These are phyloP conservation scores for Chaetomiaceae sp. DNA, from an alignment of 2,329 filamentous ascomycete species.

Conservation along the genomic window DNA sequence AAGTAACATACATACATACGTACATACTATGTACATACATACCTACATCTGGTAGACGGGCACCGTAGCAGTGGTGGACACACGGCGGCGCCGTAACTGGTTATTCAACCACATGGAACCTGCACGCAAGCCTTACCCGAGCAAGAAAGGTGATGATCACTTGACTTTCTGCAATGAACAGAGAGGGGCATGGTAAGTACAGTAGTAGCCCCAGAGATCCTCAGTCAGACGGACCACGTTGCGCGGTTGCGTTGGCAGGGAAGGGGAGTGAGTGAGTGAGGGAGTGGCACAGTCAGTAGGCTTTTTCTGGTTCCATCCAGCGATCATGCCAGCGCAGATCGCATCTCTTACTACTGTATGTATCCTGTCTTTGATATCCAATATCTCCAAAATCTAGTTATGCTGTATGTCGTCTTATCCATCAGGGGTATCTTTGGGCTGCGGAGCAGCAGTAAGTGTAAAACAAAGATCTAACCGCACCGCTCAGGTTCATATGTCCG, in stretches of 20 bases:
- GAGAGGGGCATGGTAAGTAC: background rate
- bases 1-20: too few species aligned
- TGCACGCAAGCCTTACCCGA: background rate
- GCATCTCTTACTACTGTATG: background rate
- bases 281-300: background rate
- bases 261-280: background rate
- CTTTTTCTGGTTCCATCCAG: background rate
- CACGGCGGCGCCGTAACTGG: too few species aligned
- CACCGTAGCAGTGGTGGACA: too few species aligned
- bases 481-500: background rate
- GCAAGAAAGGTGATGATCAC: background rate
- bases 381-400: too few species aligned
- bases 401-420: background rate
- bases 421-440: slow-evolving; percentile 1
- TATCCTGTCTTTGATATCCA: background rate
- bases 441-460: background rate
- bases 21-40: too few species aligned
- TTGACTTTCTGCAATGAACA: background rate
- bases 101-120: background rate
- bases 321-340: background rate
- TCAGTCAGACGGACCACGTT: background rate
- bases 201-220: background rate
- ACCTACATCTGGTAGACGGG: too few species aligned
- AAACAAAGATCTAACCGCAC: background rate
- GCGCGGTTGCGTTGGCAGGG: background rate